Evolutionary conservation across 768 basidiomycete genomes (phyloP), one percentile per base, ranked within the genome.

Genomic region (Tylopilus sp.): DNA sequence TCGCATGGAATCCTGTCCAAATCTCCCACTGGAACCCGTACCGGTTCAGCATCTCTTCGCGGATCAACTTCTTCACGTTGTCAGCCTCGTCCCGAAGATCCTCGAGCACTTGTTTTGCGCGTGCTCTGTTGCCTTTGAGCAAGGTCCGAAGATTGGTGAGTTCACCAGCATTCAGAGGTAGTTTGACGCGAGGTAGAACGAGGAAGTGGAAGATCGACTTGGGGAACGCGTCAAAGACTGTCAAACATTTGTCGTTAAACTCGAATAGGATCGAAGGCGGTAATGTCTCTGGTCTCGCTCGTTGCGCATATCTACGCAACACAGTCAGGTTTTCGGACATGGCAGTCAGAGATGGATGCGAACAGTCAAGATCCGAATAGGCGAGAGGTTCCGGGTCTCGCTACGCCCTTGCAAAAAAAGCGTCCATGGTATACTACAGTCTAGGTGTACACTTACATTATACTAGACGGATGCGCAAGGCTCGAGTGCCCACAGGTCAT

Each of bases 181-280:
- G 60, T 36, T 41, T 59, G 55, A 68, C 47, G 62, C 84, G 80
- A 36, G 94, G 94, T n/a, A 96, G 76, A 50, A 96, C 70, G 40
- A 97, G 78, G 63, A 93, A 88, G 71, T 97, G 94, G 67, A 92
- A 95, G 50, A 83, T 86, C 6, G 89, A 84, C 70, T 93, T 93
- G 6, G 88, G 88, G 64, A 77, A 93, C 25, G 74, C 78, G 71
- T 93, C 91, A 63, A 82, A 87, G 48, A 93, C 72, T 6, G 84
- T 86, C 42, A 91, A 59, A 9, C 83, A 79, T 46, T 70, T 76
- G 22, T 74, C 64, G 2, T 80, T 81, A 56, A 81, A 73, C 25
- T 76, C 73, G 61, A 89, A 83, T 21, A 85, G 76, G 28, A 91
- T 62, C 1, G 84, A 82, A 3, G 76, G 64, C 1, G 90, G 86